Base-by-base conservation (phyloP, 83 land plant species). In the Isoetes engelmannii region DNA sequence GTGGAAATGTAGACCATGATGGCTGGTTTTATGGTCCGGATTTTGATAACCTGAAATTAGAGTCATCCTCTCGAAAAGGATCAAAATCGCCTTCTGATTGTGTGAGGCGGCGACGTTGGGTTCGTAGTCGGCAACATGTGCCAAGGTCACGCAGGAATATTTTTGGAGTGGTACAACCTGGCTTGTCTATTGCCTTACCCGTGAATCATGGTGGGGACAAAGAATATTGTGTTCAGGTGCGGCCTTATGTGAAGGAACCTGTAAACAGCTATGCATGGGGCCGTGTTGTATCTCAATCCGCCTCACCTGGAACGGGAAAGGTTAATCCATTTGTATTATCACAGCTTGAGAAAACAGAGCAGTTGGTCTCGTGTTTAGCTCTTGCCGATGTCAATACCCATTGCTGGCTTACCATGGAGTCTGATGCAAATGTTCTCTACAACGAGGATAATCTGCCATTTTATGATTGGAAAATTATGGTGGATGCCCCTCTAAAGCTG, bases 11-110 rank as follows among this genome's bases (percentile, higher is more conserved):
- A 20, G 96, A 88, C 59, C 50, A 43, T 74, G 96, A 84, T 68
- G 96, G 92, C 10, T 90, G 96, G 96, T 84, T 83, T 28, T 90
- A 88, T 79, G 92, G 89, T 12, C 67, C 84, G 15, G 96, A 90
- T 60, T 88, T 77, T 69, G 84, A 85, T 49, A 74, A 73, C 74
- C 55, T 90, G 50, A 82, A 71, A 70, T 82, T 77, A 84, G 92
- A 86, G 20, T 87, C 84, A 44, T 44, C 48, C 10, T 84, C 92
- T 62, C 37, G 68, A 6, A 85, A 75, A 50, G 75, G 77, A 44
- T 69, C 63, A 49, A 84, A 83, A 75, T 88, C 89, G 47, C 53
- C 79, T 71, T 58, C 66, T 61, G 96, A 90, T 72, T 82, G 74
- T 80, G 79, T 83, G 5, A 77, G 96, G 65, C 77, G 92, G 19